Evolutionary conservation across 768 basidiomycete species (phyloP), one percentile per base, ranked within the genome.

Genomic region (Tephrocybe rancida): DNA sequence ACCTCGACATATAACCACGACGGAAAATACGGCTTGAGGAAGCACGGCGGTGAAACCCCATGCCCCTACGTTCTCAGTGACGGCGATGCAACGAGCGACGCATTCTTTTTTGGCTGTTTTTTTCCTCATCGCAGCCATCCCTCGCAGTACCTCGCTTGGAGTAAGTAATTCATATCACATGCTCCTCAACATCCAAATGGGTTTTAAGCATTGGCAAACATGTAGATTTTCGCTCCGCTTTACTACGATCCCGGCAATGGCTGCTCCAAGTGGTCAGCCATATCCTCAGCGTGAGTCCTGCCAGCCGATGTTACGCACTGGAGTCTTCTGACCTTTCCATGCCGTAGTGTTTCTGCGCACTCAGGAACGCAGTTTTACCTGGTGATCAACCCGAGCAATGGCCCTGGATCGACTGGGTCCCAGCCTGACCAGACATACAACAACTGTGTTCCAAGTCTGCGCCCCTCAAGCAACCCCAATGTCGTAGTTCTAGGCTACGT

Each of bases 391-490:
- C 55, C 55, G 5, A 14, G 48, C 18, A 26, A 30, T 35, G 55
- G 55, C 4, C 55, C 55, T 29, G 56, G 56, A 14, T n/a, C 44
- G 8, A 30, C 8, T 21, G 51, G 51, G 2, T 44, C 50, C n/a
- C 56, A 52, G 27, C 51, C 55, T 34, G 32, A 47, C 19, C n/a
- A 39, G 16, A 26, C 42, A 11, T 57, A 52, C 30, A 22, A 44
- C 39, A 26, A n/a, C 11, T 57, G 56, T 38, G 38, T 57, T 18
- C 56, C 50, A 24, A 27, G 16, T 5, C 46, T 57, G 25, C 56
- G 56, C 25, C 56, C 56, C 3, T 44, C 54, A 13, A 50, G 43
- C 22, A 55, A 55, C 27, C 49, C 54, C n/a, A 44, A 50, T 18
- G 3, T 37, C 27, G 24, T 46, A n/a, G 54, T 55, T 32, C 19